These are phyloP conservation scores for Apostasia ramifera DNA, from an alignment of 106 monocot genomes.

Conservation along the genomic window DNA sequence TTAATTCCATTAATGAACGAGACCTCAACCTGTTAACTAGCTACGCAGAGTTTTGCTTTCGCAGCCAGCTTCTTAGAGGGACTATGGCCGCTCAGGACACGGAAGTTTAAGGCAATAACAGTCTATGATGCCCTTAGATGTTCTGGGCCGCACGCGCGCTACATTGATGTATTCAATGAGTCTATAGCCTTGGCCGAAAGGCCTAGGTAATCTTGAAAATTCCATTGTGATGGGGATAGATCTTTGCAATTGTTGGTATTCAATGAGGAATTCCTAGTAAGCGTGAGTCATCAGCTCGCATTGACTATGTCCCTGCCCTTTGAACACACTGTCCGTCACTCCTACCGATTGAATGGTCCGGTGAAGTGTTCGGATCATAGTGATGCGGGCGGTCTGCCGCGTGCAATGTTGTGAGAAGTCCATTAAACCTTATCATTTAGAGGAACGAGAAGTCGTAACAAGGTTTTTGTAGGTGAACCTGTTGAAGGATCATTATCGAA, in stretches of 20 bases:
- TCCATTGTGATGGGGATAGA: conserved; percentile 13
- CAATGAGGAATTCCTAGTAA: conserved; percentile 19
- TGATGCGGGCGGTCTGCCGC: conserved; percentile 6
- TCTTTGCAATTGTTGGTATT: conserved; percentile 17
- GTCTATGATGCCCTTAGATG: conserved; percentile 63
- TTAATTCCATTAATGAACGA: conserved; percentile 15
- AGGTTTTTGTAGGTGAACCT: background rate
- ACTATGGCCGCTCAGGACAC: conserved; percentile 67
- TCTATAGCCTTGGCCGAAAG: background rate
- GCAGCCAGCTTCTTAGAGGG: conserved; percentile 77
- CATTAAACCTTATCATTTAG: conserved; percentile 20
- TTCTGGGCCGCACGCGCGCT: background rate
- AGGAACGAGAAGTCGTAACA: background rate
- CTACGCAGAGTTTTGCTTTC: conserved; percentile 1
- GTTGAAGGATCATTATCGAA: background rate
- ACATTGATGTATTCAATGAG: conserved; percentile 11
- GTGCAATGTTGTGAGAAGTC: conserved; percentile 10
- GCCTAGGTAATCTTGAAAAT: background rate
- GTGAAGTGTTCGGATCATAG: conserved; percentile 15
- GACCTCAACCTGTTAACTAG: background rate
- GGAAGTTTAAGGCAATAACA: conserved; percentile 84
- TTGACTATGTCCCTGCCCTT: conserved; percentile 15
- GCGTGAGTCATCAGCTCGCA: conserved; percentile 11
- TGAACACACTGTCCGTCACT: conserved; percentile 11
- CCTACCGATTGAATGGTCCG: conserved; percentile 17